A percentile compares a stretch with the other conserved stretches of the same genome.
Conservation (phyloP, 2,329 filamentous ascomycete genomes). For the Pestalotiopsis sp. region DNA sequence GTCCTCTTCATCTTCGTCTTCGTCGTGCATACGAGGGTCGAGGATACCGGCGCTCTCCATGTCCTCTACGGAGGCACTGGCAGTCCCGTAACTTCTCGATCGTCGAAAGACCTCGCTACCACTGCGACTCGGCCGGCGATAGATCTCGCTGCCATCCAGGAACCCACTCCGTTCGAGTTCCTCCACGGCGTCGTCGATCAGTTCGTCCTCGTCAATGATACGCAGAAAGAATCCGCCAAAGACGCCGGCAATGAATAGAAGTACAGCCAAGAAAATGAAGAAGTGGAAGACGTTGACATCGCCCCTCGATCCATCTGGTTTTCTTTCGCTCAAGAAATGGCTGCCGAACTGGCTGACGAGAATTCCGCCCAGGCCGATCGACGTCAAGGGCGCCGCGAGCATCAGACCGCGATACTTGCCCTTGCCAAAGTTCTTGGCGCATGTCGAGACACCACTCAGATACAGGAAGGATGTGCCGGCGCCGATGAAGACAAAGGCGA, state of each 20-base stretch:
- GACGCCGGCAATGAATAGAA: constrained; percentile 71
- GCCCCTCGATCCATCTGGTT: constrained; percentile 61
- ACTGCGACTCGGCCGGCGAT: neutral
- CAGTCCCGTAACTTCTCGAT: constrained; percentile 62
- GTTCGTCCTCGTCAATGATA: constrained; percentile 79
- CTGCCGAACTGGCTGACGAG: constrained; percentile 90
- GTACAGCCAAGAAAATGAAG: constrained; percentile 78
- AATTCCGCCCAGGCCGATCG: constrained; percentile 92
- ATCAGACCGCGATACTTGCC: constrained; percentile 87
- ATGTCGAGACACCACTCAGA: constrained; percentile 86
- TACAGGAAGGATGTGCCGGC: constrained; percentile 88
- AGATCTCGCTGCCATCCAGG: constrained; percentile 46
- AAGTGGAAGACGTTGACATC: constrained; percentile 78
- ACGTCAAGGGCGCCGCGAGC: constrained; percentile 85
- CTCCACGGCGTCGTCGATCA: constrained; percentile 88
- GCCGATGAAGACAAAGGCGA: constrained; percentile 82
- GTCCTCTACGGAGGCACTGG: constrained; percentile 41
- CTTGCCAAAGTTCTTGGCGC: constrained; percentile 95
- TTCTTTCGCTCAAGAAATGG: constrained; percentile 70
- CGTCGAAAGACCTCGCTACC: constrained; percentile 72
- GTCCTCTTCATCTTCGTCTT: constrained; percentile 40
- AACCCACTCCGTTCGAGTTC: constrained; percentile 88
- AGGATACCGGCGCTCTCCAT: constrained; percentile 44
- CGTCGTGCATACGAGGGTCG: constrained; percentile 36
- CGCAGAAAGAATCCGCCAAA: constrained; percentile 73